phyloP scores from a whole-genome alignment of 106 monocot genomes.

The Allium cepa region DNA sequence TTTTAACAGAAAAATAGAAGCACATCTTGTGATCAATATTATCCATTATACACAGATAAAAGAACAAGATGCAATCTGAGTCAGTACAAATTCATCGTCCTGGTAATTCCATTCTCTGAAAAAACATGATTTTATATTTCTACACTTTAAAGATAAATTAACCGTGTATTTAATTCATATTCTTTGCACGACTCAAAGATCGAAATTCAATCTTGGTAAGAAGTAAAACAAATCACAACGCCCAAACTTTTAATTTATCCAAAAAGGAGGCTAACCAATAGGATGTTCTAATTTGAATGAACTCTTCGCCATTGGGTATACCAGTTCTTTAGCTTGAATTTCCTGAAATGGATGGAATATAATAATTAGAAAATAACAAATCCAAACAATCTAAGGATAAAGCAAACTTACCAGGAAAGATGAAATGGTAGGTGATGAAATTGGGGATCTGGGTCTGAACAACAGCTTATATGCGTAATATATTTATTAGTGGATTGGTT shows the following conservation, averaged over 20 bases:
- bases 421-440: background rate
- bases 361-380: background rate
- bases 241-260: background rate
- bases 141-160: too few species aligned
- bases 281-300: constrained; percentile 61
- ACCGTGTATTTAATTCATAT: too few species aligned
- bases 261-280: constrained; percentile 32
- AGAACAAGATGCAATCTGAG: too few species aligned
- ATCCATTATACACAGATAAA: too few species aligned
- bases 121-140: too few species aligned
- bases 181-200: too few species aligned
- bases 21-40: too few species aligned
- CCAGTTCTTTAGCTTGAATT: background rate
- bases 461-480: too few species aligned
- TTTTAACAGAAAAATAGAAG: too few species aligned
- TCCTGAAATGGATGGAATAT: constrained; percentile 2
- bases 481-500: background rate
- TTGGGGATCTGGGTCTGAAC: background rate
- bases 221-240: background rate
- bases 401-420: background rate
- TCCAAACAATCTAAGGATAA: background rate
- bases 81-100: too few species aligned
- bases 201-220: too few species aligned
- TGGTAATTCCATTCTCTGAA: too few species aligned
- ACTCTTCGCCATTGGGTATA: constrained; percentile 44